Evolutionary conservation across 2,329 filamentous ascomycete species (phyloP), one percentile per base, ranked within the genome.

Genomic region (Venturia pyrina): DNA sequence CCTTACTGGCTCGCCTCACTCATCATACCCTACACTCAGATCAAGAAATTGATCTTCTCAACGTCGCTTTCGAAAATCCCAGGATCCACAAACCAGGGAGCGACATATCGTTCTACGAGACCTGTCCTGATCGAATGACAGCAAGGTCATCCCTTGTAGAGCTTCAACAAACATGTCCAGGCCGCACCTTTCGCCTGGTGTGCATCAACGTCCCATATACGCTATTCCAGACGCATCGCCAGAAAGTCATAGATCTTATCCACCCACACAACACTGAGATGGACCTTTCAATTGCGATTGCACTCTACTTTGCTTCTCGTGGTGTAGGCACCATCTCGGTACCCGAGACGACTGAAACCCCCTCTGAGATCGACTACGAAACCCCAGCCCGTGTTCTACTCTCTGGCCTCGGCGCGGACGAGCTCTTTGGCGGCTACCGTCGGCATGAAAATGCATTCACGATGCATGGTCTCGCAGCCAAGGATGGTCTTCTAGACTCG

Each of bases 31-130:
- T 98, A 1, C 89, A 90, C 0, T 76, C 82, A 4, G 87, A 96
- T 71, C 79, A 83, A 44, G 37, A 46, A 1, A 87, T 99, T 68
- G 95, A 98, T 73, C 81, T 99, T 10, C 83, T 99, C 69, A 99
- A 99, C 70, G 93, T 99, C 59, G 95, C 93, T 0, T 99, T 99
- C 72, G 91, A 99, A 75, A 99, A 99, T 69, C 93, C 93, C 88
- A 69, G 87, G 83, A 67, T 86, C 69, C 70, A 85, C 71, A 72
- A 70, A 50, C 72, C 71, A 64, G 68, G 68, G 24, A 65, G 66
- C n/a, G 73, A 72, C 7, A 37, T 62, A 57, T 74, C 87, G 0
- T n/a, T 59, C 32, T 98, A 90, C 72, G 92, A 96, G 76, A 81
- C 85, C 32, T 99, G 95, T 70, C 95, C 95, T 0, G 95, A 99